phyloP scores from a whole-genome alignment of 139 green algal species.

The Spirogloea muscicola region DNA sequence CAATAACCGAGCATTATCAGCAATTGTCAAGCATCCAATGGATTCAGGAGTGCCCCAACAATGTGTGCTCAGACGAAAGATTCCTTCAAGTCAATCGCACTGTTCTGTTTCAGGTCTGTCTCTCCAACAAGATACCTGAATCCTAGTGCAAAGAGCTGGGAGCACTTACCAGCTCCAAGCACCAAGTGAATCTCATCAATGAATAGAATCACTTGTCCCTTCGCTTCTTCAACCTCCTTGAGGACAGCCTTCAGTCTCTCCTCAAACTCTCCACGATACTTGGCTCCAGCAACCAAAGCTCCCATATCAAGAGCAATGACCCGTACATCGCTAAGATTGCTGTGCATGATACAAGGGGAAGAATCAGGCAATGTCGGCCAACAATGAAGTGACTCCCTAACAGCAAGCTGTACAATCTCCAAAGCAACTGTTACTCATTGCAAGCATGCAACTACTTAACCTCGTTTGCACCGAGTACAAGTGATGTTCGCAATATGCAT shows the following conservation, averaged over 20 bases:
- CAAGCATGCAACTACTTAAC: neutral
- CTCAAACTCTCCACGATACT: constrained; percentile 90
- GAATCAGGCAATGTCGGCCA: neutral
- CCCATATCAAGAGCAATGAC: constrained; percentile 90
- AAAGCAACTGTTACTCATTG: neutral
- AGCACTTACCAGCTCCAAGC: constrained; percentile 49
- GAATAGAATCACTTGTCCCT: constrained; percentile 81
- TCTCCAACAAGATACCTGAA: no score
- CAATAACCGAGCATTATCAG: no score
- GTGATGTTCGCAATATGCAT: neutral
- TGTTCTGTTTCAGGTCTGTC: no score
- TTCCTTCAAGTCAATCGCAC: no score
- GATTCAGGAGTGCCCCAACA: no score
- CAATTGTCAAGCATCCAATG: no score
- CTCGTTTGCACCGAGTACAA: neutral
- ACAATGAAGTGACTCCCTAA: neutral
- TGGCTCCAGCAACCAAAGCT: constrained; percentile 80
- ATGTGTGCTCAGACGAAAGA: no score
- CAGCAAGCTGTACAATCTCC: neutral
- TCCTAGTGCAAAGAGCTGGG: constrained; percentile 28
- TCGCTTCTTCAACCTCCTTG: constrained; percentile 66
- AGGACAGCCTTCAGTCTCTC: constrained; percentile 82
- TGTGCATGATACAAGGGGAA: neutral
- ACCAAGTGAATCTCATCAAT: constrained; percentile 93
- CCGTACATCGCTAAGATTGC: constrained; percentile 36